phyloP scores from a whole-genome alignment of 345 rosid species.

The Triadica sebifera region DNA sequence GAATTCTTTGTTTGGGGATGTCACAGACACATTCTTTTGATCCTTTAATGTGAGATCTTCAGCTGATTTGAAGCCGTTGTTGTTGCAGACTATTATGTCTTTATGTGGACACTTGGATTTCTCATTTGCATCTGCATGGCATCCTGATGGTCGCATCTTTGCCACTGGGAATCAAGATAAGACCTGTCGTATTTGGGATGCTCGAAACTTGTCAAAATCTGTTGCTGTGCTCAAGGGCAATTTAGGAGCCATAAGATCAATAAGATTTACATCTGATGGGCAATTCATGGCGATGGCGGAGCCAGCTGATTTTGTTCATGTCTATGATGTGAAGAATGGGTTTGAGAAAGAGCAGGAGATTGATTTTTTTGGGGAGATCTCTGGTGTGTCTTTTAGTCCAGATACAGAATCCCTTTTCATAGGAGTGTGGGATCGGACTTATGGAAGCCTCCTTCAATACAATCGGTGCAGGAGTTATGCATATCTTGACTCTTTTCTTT shows the following conservation, averaged over 20 bases:
- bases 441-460: conserved; percentile 62
- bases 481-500: conserved; percentile 45
- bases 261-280: conserved; percentile 56
- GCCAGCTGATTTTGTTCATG: conserved; percentile 66
- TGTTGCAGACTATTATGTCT: conserved; percentile 38
- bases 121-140: conserved; percentile 70
- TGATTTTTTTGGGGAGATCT: conserved; percentile 65
- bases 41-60: neutral
- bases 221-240: conserved; percentile 58
- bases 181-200: conserved; percentile 62
- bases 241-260: conserved; percentile 57
- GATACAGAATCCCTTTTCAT: conserved; percentile 54
- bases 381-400: conserved; percentile 60
- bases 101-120: conserved; percentile 54
- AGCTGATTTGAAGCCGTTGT: conserved; percentile 17
- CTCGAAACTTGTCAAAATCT: conserved; percentile 48
- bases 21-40: neutral
- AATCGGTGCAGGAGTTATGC: conserved; percentile 46
- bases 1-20: conserved; percentile 6
- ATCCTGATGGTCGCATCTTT: conserved; percentile 51
- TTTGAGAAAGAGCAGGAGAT: conserved; percentile 61
- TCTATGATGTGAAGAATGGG: conserved; percentile 50
- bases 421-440: conserved; percentile 67
- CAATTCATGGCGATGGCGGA: conserved; percentile 58
- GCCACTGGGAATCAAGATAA: conserved; percentile 70